Conservation (phyloP, 2,329 filamentous ascomycete genomes). For the Hypoxylon sp. region DNA sequence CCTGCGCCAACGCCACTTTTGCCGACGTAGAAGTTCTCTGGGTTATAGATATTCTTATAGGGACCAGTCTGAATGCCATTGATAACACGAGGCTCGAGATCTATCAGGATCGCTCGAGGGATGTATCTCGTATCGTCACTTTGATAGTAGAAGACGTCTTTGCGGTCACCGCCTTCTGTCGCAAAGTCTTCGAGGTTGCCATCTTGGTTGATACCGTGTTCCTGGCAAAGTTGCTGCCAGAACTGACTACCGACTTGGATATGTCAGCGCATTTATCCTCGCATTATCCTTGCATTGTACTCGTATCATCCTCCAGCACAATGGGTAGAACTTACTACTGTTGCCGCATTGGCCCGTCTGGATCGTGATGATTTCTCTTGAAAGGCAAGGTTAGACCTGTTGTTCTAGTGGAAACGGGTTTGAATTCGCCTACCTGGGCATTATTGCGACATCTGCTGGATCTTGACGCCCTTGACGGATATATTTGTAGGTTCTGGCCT, state of each 20-base stretch:
- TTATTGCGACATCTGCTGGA: slow-evolving; percentile 42
- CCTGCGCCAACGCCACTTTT: slow-evolving; percentile 94
- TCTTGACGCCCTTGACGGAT: background rate
- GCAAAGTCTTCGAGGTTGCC: slow-evolving; percentile 98
- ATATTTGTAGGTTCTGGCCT: background rate
- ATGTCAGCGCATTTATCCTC: slow-evolving; percentile 53
- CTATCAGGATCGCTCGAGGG: slow-evolving; percentile 93
- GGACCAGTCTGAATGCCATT: slow-evolving; percentile 92
- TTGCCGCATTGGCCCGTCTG: slow-evolving; percentile 99
- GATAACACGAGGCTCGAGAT: slow-evolving; percentile 94
- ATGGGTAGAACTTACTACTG: slow-evolving; percentile 80
- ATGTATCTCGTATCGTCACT: slow-evolving; percentile 99
- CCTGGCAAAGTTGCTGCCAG: slow-evolving; percentile 98
- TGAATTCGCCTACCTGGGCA: slow-evolving; percentile 48
- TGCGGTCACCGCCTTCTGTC: slow-evolving; percentile 96
- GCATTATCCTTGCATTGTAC: slow-evolving; percentile 12
- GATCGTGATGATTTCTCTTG: slow-evolving; percentile 98
- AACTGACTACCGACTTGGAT: slow-evolving; percentile 91
- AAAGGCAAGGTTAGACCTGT: slow-evolving; percentile 15
- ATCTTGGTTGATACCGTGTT: slow-evolving; percentile 97
- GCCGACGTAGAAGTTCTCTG: slow-evolving; percentile 98
- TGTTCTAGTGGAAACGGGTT: background rate
- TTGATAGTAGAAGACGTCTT: slow-evolving; percentile 99
- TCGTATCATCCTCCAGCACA: background rate
- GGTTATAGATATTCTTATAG: slow-evolving; percentile 99